These are phyloP conservation scores for Tolypocladium inflatum DNA, from an alignment of 2,329 filamentous ascomycete genomes.

Conservation along the genomic window DNA sequence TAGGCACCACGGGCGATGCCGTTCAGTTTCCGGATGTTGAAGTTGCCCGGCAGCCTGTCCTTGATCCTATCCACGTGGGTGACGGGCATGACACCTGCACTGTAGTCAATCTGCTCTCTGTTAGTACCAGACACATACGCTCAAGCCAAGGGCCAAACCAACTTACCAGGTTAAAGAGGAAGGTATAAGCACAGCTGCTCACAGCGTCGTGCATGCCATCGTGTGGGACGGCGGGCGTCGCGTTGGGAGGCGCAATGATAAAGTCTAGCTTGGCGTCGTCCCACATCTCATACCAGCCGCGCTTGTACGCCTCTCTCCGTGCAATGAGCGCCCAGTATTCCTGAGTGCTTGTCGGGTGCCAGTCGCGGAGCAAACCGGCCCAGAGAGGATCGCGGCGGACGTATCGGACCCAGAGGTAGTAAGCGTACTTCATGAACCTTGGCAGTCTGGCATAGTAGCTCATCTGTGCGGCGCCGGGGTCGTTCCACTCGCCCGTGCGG, in stretches of 20 bases:
- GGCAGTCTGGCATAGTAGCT: conserved; percentile 64
- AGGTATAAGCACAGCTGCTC: conserved; percentile 84
- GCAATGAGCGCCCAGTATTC: conserved; percentile 78
- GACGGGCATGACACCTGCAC: conserved; percentile 72
- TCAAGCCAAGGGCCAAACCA: too few relatives aligned
- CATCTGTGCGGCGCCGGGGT: conserved; percentile 69
- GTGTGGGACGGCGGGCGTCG: conserved; percentile 81
- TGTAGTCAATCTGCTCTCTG: conserved; percentile 65
- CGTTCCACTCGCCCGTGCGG: conserved; percentile 68
- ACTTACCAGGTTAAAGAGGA: conserved; percentile 78
- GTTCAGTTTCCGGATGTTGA: conserved; percentile 58
- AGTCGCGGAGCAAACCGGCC: conserved; percentile 67
- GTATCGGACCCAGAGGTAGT: conserved; percentile 85
- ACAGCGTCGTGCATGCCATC: conserved; percentile 78
- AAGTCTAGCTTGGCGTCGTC: conserved; percentile 63
- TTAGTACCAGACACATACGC: conserved; percentile 1
- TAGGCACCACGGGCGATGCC: conserved; percentile 76
- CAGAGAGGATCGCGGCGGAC: conserved; percentile 65
- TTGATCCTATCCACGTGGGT: conserved; percentile 67
- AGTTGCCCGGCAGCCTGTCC: conserved; percentile 55
- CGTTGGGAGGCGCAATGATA: conserved; percentile 76
- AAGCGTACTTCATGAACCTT: conserved; percentile 67
- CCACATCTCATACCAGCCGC: conserved; percentile 81
- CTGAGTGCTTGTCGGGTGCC: conserved; percentile 61
- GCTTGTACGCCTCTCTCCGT: conserved; percentile 68